These are phyloP conservation scores for Quercus suber DNA, from an alignment of 306 rosid genomes.

Conservation along the genomic window DNA sequence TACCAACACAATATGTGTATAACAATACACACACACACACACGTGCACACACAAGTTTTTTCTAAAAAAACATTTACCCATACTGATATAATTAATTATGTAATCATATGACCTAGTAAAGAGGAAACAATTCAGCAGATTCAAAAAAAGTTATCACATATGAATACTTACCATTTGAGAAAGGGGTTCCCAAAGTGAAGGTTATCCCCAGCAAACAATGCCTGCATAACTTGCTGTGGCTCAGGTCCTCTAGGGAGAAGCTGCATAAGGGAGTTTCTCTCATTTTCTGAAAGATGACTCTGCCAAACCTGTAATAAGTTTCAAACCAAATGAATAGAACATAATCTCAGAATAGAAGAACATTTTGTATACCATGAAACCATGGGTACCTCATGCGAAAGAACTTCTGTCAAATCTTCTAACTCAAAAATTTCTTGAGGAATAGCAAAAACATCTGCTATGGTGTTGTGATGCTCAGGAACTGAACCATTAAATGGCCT, in stretches of 20 bases:
- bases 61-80: no score
- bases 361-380: slow-evolving; percentile 16
- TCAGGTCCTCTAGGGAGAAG: slow-evolving; percentile 72
- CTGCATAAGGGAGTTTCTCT: slow-evolving; percentile 61
- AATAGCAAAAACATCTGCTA: slow-evolving; percentile 68
- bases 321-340: slow-evolving; percentile 12
- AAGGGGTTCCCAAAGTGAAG: slow-evolving; percentile 81
- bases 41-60: no score
- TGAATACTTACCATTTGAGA: slow-evolving; percentile 63
- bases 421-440: slow-evolving; percentile 70
- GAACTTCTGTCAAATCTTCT: slow-evolving; percentile 69
- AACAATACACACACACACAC: no score
- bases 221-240: slow-evolving; percentile 57
- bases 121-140: no score
- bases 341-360: slow-evolving; percentile 4
- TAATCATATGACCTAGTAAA: no score
- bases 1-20: no score
- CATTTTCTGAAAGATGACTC: slow-evolving; percentile 69
- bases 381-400: slow-evolving; percentile 67
- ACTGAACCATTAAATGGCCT: slow-evolving; percentile 44
- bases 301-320: slow-evolving; percentile 75
- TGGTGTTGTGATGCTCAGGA: slow-evolving; percentile 38
- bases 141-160: slow-evolving; percentile 8
- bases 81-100: no score
- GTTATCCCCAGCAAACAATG: slow-evolving; percentile 65